Evolutionary conservation across 31 red algal genomes (phyloP), one percentile per base, ranked within the genome.

Genomic region (Asparagopsis taxiformis): DNA sequence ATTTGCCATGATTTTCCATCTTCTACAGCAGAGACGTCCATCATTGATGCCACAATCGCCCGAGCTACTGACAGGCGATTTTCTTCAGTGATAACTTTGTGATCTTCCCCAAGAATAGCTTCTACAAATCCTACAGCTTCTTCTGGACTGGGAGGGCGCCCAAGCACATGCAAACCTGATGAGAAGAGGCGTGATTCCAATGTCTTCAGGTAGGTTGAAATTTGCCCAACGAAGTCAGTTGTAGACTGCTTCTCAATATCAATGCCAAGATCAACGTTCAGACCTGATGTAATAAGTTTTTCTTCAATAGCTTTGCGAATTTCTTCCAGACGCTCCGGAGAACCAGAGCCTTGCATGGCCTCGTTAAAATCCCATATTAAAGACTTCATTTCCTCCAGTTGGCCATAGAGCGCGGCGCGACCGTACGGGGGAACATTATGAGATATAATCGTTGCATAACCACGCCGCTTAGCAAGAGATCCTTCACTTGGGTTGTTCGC

Each of bases 401-500:
- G 74, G 2, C 76, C 65, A 58, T 90, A 90, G 21, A 90, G 59
- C 10, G 67, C 75, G 23, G 85, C 75, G 0, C 85, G 75, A 8
- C 85, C 85, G 30, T 80, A 74, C 22, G 85, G 85, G 3, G 85
- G 85, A 24, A 90, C 85, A 41, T 73, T 73, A 44, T 90, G 85
- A 11, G 74, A 80, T 35, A 90, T 65, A 65, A 90, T 63, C 16
- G 85, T 90, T 24, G 74, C 85, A 57, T 79, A 81, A 15, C 66
- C 85, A 4, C 85, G 56, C 48, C 85, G 64, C 68, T 90, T 90
- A 3, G 85, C 85, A 10, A 90, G 85, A 1, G 85, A 72, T 17
- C 74, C 70, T 49, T 90, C 85, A 15, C 74, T 73, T 1, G 87
- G 87, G 49, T 91, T 91, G 61, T 91, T 91, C 50, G 69, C 75